Evolutionary conservation across 441 rosid species (phyloP).

Genomic region (Jatropha multifida): DNA sequence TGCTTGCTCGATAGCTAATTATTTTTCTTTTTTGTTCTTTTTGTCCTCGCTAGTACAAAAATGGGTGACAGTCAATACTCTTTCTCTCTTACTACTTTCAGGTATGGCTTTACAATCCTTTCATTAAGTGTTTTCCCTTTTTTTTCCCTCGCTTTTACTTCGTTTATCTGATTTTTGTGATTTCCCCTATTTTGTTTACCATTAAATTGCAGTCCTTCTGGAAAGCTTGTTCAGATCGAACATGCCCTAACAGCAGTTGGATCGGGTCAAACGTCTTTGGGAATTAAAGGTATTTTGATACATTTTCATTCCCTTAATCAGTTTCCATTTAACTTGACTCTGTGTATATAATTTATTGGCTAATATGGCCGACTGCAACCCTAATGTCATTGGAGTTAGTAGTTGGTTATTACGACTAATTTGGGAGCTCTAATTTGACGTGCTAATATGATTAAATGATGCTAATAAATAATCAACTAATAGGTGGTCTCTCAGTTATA

Average conservation of each 20-base stretch:
- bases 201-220: conserved; percentile 72
- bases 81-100: conserved; percentile 76
- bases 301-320: neutral
- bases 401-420: neutral
- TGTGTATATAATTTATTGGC: neutral
- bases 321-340: neutral
- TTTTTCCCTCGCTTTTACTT: neutral
- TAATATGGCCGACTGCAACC: neutral
- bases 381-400: neutral
- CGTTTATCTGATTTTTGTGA: neutral
- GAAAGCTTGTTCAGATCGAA: conserved; percentile 99
- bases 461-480: neutral
- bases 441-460: neutral
- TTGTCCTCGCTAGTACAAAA: neutral
- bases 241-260: conserved; percentile 98
- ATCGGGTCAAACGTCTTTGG: conserved; percentile 94
- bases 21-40: too few relatives aligned
- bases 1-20: neutral
- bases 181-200: neutral
- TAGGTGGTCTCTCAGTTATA: too few relatives aligned
- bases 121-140: neutral
- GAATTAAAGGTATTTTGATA: conserved; percentile 69
- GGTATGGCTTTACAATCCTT: conserved; percentile 25
- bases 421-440: neutral
- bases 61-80: conserved; percentile 86